Evolutionary conservation across 441 rosid genomes (phyloP).

Genomic region (Isatis lusitanica): DNA sequence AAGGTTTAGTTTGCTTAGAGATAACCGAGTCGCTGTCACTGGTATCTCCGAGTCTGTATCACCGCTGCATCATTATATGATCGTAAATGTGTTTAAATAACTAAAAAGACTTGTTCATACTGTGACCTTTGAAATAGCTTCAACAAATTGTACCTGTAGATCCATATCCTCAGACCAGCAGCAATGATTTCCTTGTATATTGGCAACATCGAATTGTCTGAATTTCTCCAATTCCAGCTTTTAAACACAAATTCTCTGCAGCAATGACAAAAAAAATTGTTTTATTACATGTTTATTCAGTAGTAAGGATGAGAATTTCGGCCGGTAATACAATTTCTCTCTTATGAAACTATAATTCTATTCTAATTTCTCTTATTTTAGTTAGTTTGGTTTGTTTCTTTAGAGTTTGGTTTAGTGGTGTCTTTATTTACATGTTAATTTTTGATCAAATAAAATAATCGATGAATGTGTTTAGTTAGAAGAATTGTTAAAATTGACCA

Average conservation of each 20-base stretch:
- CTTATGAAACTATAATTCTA: too few species aligned
- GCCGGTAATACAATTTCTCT: too few species aligned
- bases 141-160: slow-evolving; percentile 57
- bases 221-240: slow-evolving; percentile 55
- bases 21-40: slow-evolving; percentile 76
- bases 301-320: too few species aligned
- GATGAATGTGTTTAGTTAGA: too few species aligned
- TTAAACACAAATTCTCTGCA: slow-evolving; percentile 55
- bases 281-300: too few species aligned
- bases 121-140: neutral
- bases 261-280: neutral
- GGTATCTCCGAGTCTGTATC: slow-evolving; percentile 81
- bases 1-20: slow-evolving; percentile 71
- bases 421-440: too few species aligned
- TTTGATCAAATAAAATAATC: too few species aligned
- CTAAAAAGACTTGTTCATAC: neutral
- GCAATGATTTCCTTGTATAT: slow-evolving; percentile 67
- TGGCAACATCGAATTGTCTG: slow-evolving; percentile 63
- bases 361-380: too few species aligned
- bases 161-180: slow-evolving; percentile 76
- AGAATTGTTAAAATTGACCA: too few species aligned
- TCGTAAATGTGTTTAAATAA: neutral
- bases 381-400: too few species aligned
- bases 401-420: too few species aligned
- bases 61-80: slow-evolving; percentile 49